phyloP scores from a whole-genome alignment of 2,329 filamentous ascomycete genomes.

The Orbilia ellipsospora region DNA sequence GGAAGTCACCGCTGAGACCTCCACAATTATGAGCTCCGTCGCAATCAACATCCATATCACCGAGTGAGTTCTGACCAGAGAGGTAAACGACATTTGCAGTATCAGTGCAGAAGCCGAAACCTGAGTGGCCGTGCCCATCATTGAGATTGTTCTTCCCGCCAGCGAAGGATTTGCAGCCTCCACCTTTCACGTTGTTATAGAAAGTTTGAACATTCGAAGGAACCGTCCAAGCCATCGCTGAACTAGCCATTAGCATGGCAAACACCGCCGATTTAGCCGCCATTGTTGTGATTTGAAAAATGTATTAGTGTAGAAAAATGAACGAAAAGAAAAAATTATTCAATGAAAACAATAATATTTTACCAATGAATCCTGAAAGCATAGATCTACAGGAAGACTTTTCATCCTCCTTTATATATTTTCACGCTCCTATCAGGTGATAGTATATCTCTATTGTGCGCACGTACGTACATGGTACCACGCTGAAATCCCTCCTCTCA shows the following conservation, averaged over 20 bases:
- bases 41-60: slow-evolving; percentile 71
- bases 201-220: slow-evolving; percentile 41
- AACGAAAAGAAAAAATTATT: too few species aligned
- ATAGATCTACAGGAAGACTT: too few species aligned
- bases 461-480: too few species aligned
- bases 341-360: too few species aligned
- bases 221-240: slow-evolving; percentile 10
- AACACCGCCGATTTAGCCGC: neutral
- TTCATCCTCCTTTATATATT: too few species aligned
- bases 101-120: slow-evolving; percentile 66
- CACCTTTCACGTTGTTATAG: slow-evolving; percentile 51
- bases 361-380: too few species aligned
- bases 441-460: too few species aligned
- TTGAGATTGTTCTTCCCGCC: slow-evolving; percentile 38
- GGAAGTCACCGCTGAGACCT: slow-evolving; percentile 64
- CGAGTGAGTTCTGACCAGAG: slow-evolving; percentile 63
- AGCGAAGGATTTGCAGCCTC: slow-evolving; percentile 41
- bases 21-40: slow-evolving; percentile 67
- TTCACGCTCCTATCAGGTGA: too few species aligned
- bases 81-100: slow-evolving; percentile 66
- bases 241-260: slow-evolving; percentile 16
- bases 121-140: slow-evolving; percentile 56
- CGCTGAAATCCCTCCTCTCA: too few species aligned
- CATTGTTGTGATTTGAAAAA: neutral
- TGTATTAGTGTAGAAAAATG: too few species aligned